A percentile compares a stretch with the other conserved stretches of the same genome.
Conservation (phyloP, 768 basidiomycete species). For the Leccinum incarnatum region DNA sequence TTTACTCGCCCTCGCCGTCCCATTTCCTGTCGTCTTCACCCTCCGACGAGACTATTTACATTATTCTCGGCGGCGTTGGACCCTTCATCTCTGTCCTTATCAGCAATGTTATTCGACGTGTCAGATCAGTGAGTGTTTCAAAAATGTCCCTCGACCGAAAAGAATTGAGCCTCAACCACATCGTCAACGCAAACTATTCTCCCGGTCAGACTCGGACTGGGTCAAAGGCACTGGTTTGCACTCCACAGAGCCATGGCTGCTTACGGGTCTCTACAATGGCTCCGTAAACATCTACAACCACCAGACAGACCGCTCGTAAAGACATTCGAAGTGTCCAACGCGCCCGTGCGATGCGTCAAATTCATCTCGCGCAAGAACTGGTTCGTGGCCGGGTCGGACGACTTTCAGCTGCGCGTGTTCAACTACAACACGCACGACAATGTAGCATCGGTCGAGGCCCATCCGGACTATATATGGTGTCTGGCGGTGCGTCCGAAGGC, state of each 20-base stretch:
- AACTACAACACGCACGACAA: conserved; percentile 99
- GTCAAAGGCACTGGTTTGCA: conserved; percentile 98
- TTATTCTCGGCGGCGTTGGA: conserved; percentile 3
- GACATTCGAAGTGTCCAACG: conserved; percentile 95
- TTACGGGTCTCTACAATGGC: conserved; percentile 93
- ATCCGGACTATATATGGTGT: conserved; percentile 98
- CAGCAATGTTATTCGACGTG: conserved; percentile 50
- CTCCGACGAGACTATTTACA: too few species aligned
- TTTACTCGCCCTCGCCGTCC: too few species aligned
- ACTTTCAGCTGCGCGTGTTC: conserved; percentile 92
- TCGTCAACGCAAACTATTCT: conserved; percentile 83
- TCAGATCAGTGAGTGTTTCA: conserved; percentile 36
- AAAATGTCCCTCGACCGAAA: not conserved
- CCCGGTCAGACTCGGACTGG: conserved; percentile 74
- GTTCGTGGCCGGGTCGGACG: conserved; percentile 87
- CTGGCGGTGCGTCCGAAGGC: conserved; percentile 93
- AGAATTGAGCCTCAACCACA: not conserved
- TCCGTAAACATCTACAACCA: conserved; percentile 98
- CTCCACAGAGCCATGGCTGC: conserved; percentile 92
- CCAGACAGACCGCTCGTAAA: conserved; percentile 89
- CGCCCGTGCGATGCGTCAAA: conserved; percentile 93
- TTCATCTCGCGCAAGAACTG: conserved; percentile 98
- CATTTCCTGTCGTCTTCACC: too few species aligned
- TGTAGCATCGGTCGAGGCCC: conserved; percentile 90
- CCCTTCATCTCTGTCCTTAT: conserved; percentile 3